Evolutionary conservation across 2,329 filamentous ascomycete species (phyloP).

Genomic region (Aaosphaeria arxii): DNA sequence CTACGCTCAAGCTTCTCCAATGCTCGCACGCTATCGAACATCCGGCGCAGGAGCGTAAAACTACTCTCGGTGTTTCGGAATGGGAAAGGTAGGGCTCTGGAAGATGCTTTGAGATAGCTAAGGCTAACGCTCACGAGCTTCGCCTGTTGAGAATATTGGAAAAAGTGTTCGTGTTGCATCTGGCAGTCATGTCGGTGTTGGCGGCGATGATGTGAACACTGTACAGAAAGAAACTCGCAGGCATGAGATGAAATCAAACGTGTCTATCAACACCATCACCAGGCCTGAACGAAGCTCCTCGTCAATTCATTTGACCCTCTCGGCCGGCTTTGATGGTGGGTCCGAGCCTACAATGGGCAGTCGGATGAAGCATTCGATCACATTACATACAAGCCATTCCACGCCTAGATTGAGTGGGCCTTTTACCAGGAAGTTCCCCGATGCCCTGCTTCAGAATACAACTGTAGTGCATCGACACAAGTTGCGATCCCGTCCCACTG

Average conservation of each 20-base stretch:
- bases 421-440: constrained; percentile 23
- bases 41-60: constrained; percentile 30
- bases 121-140: neutral
- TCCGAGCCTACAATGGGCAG: constrained; percentile 24
- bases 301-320: constrained; percentile 20
- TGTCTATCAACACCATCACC: neutral
- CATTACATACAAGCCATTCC: constrained; percentile 23
- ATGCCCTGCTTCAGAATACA: constrained; percentile 21
- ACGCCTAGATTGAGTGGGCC: constrained; percentile 26
- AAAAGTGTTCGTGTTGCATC: neutral
- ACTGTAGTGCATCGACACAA: constrained; percentile 33
- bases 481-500: constrained; percentile 22
- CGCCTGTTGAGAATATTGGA: neutral
- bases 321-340: constrained; percentile 31
- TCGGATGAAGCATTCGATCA: constrained; percentile 7
- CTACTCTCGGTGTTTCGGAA: constrained; percentile 34
- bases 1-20: constrained; percentile 14
- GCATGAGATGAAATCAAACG: neutral
- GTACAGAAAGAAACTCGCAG: neutral
- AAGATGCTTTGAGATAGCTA: neutral
- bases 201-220: neutral
- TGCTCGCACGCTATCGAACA: constrained; percentile 21
- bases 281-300: constrained; percentile 13
- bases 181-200: neutral
- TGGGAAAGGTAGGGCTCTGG: constrained; percentile 21